These are phyloP conservation scores for Acarospora socialis DNA, from an alignment of 2,329 filamentous ascomycete genomes.

Conservation along the genomic window DNA sequence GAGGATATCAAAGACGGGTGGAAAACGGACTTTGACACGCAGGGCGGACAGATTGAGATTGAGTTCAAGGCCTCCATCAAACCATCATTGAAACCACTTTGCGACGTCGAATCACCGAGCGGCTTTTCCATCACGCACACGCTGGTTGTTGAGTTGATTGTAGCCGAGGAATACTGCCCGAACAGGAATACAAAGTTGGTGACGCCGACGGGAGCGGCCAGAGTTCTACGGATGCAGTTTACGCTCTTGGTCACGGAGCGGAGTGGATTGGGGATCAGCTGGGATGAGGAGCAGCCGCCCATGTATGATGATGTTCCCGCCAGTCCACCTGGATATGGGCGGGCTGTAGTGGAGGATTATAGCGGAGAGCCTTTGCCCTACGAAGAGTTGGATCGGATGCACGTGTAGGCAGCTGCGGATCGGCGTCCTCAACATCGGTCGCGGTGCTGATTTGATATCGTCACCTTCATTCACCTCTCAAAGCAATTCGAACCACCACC, in stretches of 20 bases:
- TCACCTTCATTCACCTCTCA: too few species aligned
- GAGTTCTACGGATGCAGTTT: constrained; percentile 89
- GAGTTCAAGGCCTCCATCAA: constrained; percentile 57
- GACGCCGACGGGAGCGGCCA: constrained; percentile 76
- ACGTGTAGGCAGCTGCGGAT: too few species aligned
- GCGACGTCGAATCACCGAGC: constrained; percentile 60
- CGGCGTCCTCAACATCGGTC: too few species aligned
- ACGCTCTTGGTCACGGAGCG: constrained; percentile 68
- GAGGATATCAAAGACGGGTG: constrained; percentile 76
- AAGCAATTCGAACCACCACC: too few species aligned
- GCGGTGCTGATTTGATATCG: too few species aligned
- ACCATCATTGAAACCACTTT: constrained; percentile 51
- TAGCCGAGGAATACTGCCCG: constrained; percentile 72
- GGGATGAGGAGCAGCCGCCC: constrained; percentile 92
- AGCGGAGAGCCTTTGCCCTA: constrained; percentile 31
- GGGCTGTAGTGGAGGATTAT: constrained; percentile 34
- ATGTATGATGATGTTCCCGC: constrained; percentile 87
- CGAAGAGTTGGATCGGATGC: constrained; percentile 32
- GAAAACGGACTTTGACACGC: constrained; percentile 63
- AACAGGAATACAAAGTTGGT: constrained; percentile 57
- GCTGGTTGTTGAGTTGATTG: constrained; percentile 83
- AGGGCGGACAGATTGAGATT: constrained; percentile 63
- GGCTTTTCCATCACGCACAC: constrained; percentile 72
- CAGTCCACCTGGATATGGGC: constrained; percentile 59
- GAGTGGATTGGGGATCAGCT: constrained; percentile 76